Conservation (phyloP, 164 flowering plant species). For the Litsea cubeba region DNA sequence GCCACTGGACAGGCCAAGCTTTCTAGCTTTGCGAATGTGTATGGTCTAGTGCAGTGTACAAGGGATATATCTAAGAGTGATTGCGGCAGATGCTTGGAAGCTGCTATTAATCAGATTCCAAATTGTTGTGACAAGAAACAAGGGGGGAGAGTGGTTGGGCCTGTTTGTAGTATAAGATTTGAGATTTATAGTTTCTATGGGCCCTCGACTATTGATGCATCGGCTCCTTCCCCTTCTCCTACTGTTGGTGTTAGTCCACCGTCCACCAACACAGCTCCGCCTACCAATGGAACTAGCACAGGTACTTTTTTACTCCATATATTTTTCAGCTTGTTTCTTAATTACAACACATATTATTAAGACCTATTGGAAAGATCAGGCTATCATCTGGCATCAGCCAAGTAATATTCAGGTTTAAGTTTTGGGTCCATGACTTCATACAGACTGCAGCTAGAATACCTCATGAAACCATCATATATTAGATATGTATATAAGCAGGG, state of each 20-base stretch:
- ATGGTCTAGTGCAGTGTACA: slow-evolving; percentile 29
- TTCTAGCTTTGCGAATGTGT: slow-evolving; percentile 1
- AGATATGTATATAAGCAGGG: too few species aligned
- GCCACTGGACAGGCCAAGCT: slow-evolving; percentile 7
- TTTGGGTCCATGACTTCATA: too few species aligned
- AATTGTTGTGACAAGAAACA: slow-evolving; percentile 4
- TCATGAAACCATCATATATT: too few species aligned
- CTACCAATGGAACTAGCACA: background rate
- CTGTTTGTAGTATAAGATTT: slow-evolving; percentile 25
- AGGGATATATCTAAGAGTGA: slow-evolving; percentile 8
- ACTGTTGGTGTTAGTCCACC: background rate
- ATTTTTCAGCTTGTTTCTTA: too few species aligned
- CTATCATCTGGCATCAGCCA: too few species aligned
- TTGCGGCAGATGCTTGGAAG: slow-evolving; percentile 20
- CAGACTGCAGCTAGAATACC: too few species aligned
- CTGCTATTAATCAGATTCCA: slow-evolving; percentile 6
- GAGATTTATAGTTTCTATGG: slow-evolving; percentile 4
- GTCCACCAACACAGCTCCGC: background rate
- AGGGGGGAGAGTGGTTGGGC: slow-evolving; percentile 18
- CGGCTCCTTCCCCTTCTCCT: background rate
- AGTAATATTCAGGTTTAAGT: too few species aligned
- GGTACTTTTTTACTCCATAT: background rate
- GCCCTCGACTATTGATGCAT: background rate
- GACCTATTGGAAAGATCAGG: too few species aligned
- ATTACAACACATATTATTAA: too few species aligned